Percentiles rank a stretch among this genome's conserved stretches.
Evolutionary conservation across 2,329 filamentous ascomycete species (phyloP).

Genomic region (Cucurbitaria berberidis): DNA sequence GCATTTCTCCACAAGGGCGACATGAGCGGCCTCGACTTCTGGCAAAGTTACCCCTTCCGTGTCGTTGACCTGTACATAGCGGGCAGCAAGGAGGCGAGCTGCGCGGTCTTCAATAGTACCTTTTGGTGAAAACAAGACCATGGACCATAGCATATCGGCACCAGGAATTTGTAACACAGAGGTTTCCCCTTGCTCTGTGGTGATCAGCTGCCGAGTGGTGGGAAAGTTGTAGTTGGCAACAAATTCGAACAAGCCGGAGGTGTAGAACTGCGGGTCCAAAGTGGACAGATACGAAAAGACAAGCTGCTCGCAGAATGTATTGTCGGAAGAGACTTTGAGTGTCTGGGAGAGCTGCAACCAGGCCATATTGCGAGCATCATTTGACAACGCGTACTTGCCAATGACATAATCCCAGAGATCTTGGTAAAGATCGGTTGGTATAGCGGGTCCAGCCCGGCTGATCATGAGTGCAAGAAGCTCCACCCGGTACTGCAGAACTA

Average conservation of each 20-base stretch:
- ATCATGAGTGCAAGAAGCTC: constrained; percentile 67
- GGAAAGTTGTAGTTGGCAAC: constrained; percentile 55
- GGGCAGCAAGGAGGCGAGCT: constrained; percentile 72
- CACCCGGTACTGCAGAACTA: constrained; percentile 49
- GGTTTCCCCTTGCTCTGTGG: constrained; percentile 24
- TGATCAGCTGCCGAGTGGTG: constrained; percentile 18
- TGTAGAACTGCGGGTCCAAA: constrained; percentile 65
- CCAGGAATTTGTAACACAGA: constrained; percentile 58
- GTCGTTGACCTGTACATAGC: constrained; percentile 66
- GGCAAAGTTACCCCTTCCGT: constrained; percentile 51
- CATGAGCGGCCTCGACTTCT: constrained; percentile 65
- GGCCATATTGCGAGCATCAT: constrained; percentile 67
- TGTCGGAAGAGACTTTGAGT: constrained; percentile 25
- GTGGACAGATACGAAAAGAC: constrained; percentile 61
- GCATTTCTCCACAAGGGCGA: constrained; percentile 75
- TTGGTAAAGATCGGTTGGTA: constrained; percentile 67
- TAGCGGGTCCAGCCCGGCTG: constrained; percentile 63
- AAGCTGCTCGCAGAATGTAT: constrained; percentile 40
- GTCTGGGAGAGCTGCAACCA: constrained; percentile 61
- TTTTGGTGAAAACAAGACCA: constrained; percentile 73
- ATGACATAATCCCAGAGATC: constrained; percentile 77
- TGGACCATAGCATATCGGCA: constrained; percentile 79
- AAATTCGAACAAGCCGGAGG: constrained; percentile 67
- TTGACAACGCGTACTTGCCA: constrained; percentile 65
- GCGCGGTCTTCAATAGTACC: constrained; percentile 70